A percentile compares a stretch with the other conserved stretches of the same genome.
Evolutionary conservation across 228 moss, liverwort and hornwort genomes (phyloP).

Genomic region (Sphagnum magellanicum): DNA sequence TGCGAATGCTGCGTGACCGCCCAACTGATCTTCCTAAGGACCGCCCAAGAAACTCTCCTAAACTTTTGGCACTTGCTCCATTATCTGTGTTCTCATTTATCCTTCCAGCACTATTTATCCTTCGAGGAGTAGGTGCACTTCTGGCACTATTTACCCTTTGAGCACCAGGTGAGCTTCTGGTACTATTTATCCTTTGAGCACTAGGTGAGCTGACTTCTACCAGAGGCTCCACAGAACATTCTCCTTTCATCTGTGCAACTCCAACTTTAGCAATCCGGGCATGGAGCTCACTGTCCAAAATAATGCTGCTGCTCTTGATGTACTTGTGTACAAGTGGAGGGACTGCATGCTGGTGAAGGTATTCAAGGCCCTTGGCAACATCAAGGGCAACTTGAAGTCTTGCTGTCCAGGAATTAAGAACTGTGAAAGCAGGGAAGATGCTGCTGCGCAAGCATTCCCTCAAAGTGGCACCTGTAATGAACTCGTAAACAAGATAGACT

Average conservation of each 20-base stretch:
- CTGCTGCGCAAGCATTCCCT: conserved; percentile 67
- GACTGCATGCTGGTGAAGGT: conserved; percentile 64
- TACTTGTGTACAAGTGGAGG: conserved; percentile 74
- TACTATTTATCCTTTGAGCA: neutral
- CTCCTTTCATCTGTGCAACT: conserved; percentile 64
- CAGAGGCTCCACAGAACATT: conserved; percentile 13
- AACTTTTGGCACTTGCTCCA: conserved; percentile 2
- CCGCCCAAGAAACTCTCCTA: conserved; percentile 9
- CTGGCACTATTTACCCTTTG: neutral
- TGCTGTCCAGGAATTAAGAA: conserved; percentile 55
- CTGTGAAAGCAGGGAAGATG: conserved; percentile 47
- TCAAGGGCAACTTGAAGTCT: conserved; percentile 73
- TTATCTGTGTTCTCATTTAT: conserved; percentile 7
- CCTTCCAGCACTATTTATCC: neutral
- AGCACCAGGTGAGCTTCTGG: no score
- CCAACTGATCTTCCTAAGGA: conserved; percentile 22
- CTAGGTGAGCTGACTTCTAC: neutral
- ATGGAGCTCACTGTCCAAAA: conserved; percentile 63
- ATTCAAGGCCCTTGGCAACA: conserved; percentile 82
- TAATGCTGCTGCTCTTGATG: conserved; percentile 70
- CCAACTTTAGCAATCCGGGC: conserved; percentile 73
- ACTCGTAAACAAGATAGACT: conserved; percentile 67
- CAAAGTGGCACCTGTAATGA: conserved; percentile 49
- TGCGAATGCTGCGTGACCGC: conserved; percentile 71
- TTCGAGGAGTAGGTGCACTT: neutral